Base-by-base conservation (phyloP, 148 eudicot genomes). In the Salicornia ramosissima region DNA sequence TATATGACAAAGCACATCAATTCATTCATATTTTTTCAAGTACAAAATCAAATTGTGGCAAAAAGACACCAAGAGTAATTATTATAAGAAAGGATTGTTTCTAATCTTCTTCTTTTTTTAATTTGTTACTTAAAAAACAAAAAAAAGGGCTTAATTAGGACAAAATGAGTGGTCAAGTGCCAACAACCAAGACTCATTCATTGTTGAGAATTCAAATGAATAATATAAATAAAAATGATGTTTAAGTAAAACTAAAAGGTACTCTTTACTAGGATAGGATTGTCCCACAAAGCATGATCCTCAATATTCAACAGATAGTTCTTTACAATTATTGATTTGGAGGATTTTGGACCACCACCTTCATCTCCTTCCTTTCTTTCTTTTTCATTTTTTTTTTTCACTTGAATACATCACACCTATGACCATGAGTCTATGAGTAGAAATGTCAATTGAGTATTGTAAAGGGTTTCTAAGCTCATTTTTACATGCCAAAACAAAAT, bases 211-310 rank as follows among this genome's bases (percentile, higher is more conserved):
- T 31, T 58, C 40, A 15, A 58, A 31, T 18, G 7, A 7, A 58
- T 13, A 58, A 13, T 1, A 45, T 19, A 31, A 24, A 22, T 1
- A 45, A 4, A 31, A 24, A 22, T 34, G n/a, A 62, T 19, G 1
- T 11, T n/a, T 3, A 39, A 36, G 47, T 34, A 39, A 61, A 61
- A 15, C 21, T 31, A 43, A 25, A 14, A 8, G 26, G 11, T 16
- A 58, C 42, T 30, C 15, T 9, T 58, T 36, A 61, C 65, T 3
- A 62, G 28, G 65, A 39, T 24, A 55, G 30, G 12, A 24, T 36
- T 62, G 65, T 39, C 40, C 47, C 47, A 62, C 36, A 62, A 39
- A 62, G 65, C 47, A 62, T 62, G 28, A 62, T 62, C 65, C 46
- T 34, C 28, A 62, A n/a, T 34, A 36, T 60, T 62, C 65, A 62